Evolutionary conservation across 1,139 yeast species (phyloP), one percentile per base, ranked within the genome.

Genomic region (Insectozyma bohioensis): DNA sequence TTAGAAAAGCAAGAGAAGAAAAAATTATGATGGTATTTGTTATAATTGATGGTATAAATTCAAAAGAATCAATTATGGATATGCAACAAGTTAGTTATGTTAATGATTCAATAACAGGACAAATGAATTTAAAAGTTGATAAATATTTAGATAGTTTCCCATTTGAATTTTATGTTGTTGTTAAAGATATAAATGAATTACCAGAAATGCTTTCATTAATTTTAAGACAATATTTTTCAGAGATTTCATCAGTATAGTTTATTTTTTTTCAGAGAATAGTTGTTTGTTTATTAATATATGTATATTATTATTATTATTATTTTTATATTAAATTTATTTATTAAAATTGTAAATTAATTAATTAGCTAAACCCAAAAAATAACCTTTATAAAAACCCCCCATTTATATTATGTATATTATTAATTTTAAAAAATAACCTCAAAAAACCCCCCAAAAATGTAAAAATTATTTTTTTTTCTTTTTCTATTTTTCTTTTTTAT

Each of bases 1-100:
- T 92, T 6, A 81, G 98, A 52, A 79, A 76, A 45, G 98, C 98
- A 2, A 75, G 95, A 49, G 97, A 92, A 47, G 86, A 87, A 47
- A 83, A 82, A 51, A 84, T 94, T 45, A 90, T 94, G 97, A 69
- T 92, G 50, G 97, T 94, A 30, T 94, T 94, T 64, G 96, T 94
- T 18, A 76, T 94, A 20, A 82, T 94, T 36, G 97, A 94, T 58
- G 96, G 96, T 13, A 78, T 90, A 42, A 83, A 81, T 47, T 77
- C 85, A 26, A 79, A 75, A 35, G 95, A 88, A 47, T 86, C 96
- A 2, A 90, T 94, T 43, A 64, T 92, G 65, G 97, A 92, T 47
- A 88, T 94, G 96, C 84, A 82, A 39, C 97, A 92, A 63, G 98
- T 90, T 21, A 78, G 73, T 39, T 94, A 90, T 51, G 68, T 56